Evolutionary conservation across 2,329 filamentous ascomycete species (phyloP).

Genomic region (Setomelanomma holmii): DNA sequence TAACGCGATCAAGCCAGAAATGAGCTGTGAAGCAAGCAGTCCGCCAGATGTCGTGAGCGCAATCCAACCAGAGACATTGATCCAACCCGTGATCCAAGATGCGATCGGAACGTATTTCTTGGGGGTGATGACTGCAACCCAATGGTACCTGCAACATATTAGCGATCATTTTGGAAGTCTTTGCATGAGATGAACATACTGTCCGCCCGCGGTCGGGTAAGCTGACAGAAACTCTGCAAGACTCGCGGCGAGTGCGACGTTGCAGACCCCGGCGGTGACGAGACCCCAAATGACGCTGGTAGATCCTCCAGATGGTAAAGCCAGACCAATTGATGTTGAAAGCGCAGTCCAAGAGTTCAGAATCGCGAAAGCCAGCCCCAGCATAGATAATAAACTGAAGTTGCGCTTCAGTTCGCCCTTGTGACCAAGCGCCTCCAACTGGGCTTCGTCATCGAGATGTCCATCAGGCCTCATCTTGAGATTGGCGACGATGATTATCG

Average conservation of each 20-base stretch:
- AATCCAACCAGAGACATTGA: slow-evolving; percentile 75
- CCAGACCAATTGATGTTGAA: slow-evolving; percentile 64
- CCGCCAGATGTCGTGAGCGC: slow-evolving; percentile 71
- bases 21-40: slow-evolving; percentile 70
- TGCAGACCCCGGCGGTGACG: slow-evolving; percentile 65
- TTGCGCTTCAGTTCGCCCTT: slow-evolving; percentile 65
- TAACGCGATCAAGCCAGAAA: slow-evolving; percentile 69
- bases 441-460: slow-evolving; percentile 42
- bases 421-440: slow-evolving; percentile 58
- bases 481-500: neutral
- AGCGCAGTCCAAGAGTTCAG: slow-evolving; percentile 70
- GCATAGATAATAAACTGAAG: slow-evolving; percentile 66
- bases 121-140: slow-evolving; percentile 72
- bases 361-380: slow-evolving; percentile 68
- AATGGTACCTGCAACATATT: slow-evolving; percentile 66
- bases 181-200: slow-evolving; percentile 22
- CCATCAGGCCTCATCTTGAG: slow-evolving; percentile 27
- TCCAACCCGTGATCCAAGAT: slow-evolving; percentile 77
- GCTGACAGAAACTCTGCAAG: slow-evolving; percentile 75
- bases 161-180: slow-evolving; percentile 37
- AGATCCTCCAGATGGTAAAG: slow-evolving; percentile 74
- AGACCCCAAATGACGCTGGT: slow-evolving; percentile 76
- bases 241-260: slow-evolving; percentile 71
- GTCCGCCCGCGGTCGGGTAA: slow-evolving; percentile 59
- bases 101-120: slow-evolving; percentile 66